Conservation (phyloP, 495 filamentous ascomycete species). For the Aspergillus funiculosus region DNA sequence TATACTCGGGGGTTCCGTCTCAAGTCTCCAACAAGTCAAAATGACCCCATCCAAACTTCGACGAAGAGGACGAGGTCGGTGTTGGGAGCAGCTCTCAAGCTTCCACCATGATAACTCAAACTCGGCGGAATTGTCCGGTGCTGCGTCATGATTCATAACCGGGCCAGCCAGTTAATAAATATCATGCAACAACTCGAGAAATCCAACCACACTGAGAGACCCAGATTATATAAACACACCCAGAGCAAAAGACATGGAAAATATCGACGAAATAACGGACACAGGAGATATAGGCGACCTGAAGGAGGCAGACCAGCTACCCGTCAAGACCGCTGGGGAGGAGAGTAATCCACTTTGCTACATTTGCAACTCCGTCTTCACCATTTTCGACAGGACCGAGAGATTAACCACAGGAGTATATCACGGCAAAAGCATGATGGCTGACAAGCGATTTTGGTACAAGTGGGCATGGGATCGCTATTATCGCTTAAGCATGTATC, state of each 20-base stretch:
- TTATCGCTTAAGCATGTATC: background rate
- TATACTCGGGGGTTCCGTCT: too few relatives aligned
- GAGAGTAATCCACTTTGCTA: background rate
- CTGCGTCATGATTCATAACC: background rate
- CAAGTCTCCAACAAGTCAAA: too few relatives aligned
- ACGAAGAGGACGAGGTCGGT: too few relatives aligned
- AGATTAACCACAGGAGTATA: background rate
- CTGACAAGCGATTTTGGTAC: background rate
- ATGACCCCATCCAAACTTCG: too few relatives aligned
- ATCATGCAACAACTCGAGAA: slow-evolving; percentile 1
- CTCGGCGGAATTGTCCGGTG: background rate
- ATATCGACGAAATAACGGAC: background rate
- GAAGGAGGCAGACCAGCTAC: slow-evolving; percentile 1
- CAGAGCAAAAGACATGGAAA: background rate
- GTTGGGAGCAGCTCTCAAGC: background rate
- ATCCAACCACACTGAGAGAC: too few relatives aligned
- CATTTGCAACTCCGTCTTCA: background rate
- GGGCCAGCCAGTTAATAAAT: background rate
- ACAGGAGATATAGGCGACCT: slow-evolving; percentile 1
- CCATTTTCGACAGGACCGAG: background rate
- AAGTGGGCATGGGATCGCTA: background rate
- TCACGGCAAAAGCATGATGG: background rate
- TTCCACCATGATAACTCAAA: slow-evolving; percentile 1
- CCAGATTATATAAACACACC: background rate
- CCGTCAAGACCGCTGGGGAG: background rate